phyloP scores from a whole-genome alignment of 768 basidiomycete genomes.

The Suillus bovinus region DNA sequence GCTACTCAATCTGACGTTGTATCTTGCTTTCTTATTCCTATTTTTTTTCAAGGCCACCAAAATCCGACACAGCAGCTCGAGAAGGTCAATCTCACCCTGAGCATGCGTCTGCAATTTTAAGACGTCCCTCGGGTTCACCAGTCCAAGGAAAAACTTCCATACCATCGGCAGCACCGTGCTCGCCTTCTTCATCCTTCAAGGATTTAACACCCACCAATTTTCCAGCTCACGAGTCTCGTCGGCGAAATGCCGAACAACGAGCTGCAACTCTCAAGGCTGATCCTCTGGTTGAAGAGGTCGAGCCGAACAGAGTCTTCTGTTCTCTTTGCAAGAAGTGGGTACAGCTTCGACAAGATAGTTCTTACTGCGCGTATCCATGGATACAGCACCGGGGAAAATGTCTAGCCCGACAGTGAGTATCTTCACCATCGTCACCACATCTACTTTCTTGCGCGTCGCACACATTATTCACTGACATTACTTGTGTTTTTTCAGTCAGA shows the following conservation, averaged over 20 bases:
- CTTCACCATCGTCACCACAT: constrained; percentile 13
- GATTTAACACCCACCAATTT: constrained; percentile 61
- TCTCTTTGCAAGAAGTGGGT: constrained; percentile 80
- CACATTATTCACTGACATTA: constrained; percentile 9
- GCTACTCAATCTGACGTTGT: background rate
- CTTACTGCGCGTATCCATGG: constrained; percentile 84
- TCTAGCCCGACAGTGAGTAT: constrained; percentile 64
- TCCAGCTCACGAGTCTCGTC: constrained; percentile 62
- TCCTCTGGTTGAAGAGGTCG: constrained; percentile 63
- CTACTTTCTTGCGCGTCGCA: constrained; percentile 5
- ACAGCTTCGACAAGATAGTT: constrained; percentile 74
- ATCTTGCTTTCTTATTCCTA: background rate
- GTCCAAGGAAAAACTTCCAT: constrained; percentile 10
- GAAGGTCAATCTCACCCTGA: background rate
- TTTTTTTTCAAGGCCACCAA: background rate
- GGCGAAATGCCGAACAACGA: constrained; percentile 78
- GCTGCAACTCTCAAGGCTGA: constrained; percentile 71
- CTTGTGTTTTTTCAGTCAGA: constrained; percentile 42
- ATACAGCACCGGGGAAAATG: constrained; percentile 77
- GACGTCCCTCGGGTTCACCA: constrained; percentile 1
- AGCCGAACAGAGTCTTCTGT: constrained; percentile 76
- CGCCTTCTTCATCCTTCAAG: constrained; percentile 46
- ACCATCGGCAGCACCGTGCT: constrained; percentile 22
- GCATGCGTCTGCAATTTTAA: background rate
- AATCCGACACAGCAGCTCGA: background rate